These are phyloP conservation scores for Corymbia calophylla DNA, from an alignment of 441 rosid species.

Conservation along the genomic window DNA sequence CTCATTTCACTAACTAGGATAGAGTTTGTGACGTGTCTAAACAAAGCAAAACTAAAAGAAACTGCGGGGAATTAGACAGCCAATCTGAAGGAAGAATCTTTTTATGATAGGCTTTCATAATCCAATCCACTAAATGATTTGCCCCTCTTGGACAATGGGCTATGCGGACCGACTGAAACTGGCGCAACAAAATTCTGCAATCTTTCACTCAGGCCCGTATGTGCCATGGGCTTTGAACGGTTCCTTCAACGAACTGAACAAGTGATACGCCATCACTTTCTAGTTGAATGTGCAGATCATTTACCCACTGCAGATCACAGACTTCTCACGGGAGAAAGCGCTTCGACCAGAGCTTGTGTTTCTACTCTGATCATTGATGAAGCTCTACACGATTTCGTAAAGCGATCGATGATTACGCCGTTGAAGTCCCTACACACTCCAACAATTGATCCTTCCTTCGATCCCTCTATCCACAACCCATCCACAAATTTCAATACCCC, in stretches of 20 bases:
- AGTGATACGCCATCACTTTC: neutral
- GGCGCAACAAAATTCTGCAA: neutral
- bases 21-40: neutral
- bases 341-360: neutral
- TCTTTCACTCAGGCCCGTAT: neutral
- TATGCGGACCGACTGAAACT: neutral
- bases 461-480: neutral
- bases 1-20: neutral
- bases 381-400: neutral
- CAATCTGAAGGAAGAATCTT: neutral
- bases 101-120: neutral
- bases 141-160: neutral
- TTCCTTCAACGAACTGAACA: neutral
- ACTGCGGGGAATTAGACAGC: neutral
- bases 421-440: neutral
- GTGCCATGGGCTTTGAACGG: neutral
- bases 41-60: neutral
- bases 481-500: neutral
- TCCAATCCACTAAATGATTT: neutral
- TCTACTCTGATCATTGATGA: neutral
- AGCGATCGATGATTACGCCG: neutral
- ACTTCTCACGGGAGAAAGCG: neutral
- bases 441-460: neutral
- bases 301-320: neutral
- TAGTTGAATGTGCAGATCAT: neutral